Evolutionary conservation across 371 early-diverging fungal species (phyloP).

Genomic region (Rhizopus delemar): DNA sequence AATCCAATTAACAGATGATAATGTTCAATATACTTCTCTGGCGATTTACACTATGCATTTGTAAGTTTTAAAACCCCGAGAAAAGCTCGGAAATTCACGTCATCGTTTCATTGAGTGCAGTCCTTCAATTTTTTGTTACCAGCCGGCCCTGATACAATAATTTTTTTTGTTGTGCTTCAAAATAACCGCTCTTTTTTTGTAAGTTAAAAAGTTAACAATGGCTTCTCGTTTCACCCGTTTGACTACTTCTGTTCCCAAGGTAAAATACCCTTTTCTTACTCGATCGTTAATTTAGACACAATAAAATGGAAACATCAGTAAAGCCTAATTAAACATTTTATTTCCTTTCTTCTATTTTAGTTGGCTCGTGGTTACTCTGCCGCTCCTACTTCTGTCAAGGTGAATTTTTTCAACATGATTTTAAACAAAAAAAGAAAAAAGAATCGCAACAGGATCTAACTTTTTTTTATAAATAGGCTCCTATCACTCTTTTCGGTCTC

Average conservation of each 20-base stretch:
- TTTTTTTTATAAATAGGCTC: constrained; percentile 57
- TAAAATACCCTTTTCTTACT: constrained; percentile 19
- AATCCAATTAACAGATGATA: too few species aligned
- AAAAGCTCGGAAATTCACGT: neutral
- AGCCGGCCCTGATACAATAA: constrained; percentile 9
- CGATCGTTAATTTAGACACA: neutral
- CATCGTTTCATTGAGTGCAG: neutral
- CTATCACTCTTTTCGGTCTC: constrained; percentile 87
- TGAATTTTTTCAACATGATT: constrained; percentile 19
- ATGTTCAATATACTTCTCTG: too few species aligned
- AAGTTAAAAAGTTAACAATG: constrained; percentile 26
- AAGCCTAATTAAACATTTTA: constrained; percentile 5
- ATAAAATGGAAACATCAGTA: constrained; percentile 2
- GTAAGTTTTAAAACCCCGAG: neutral
- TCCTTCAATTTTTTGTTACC: constrained; percentile 2
- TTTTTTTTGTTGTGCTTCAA: constrained; percentile 6
- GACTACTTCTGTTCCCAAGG: constrained; percentile 50
- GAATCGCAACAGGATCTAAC: neutral
- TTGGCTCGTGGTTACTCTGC: constrained; percentile 63
- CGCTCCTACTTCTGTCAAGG: constrained; percentile 51
- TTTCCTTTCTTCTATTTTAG: constrained; percentile 21
- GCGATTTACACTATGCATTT: too few species aligned
- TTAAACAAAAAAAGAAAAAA: constrained; percentile 4
- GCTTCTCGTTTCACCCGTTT: constrained; percentile 54
- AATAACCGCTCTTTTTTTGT: constrained; percentile 6